Conservation (phyloP, 306 rosid genomes). For the Glycyrrhiza uralensis region DNA sequence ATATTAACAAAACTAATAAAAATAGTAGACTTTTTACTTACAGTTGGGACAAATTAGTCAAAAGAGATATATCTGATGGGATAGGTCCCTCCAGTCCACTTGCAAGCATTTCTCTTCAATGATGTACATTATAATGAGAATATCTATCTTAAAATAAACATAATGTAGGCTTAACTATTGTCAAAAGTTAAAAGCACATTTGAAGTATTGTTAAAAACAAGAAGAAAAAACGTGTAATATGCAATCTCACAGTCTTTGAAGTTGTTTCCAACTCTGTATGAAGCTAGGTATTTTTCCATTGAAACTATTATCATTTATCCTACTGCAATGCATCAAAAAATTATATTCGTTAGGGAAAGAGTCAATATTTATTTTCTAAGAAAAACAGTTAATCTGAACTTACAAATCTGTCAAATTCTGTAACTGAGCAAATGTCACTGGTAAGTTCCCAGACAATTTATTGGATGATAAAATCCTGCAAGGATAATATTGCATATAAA, state of each 20-base stretch:
- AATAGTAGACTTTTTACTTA: slow-evolving; percentile 44
- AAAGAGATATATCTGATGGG: slow-evolving; percentile 58
- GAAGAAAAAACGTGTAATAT: neutral
- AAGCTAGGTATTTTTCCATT: slow-evolving; percentile 66
- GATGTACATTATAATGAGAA: slow-evolving; percentile 29
- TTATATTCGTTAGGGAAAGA: slow-evolving; percentile 3
- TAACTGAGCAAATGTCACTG: slow-evolving; percentile 48
- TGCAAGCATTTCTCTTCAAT: slow-evolving; percentile 72
- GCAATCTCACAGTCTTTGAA: slow-evolving; percentile 64
- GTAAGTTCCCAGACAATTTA: slow-evolving; percentile 63
- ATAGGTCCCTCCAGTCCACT: slow-evolving; percentile 92
- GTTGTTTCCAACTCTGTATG: slow-evolving; percentile 67
- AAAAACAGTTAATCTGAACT: slow-evolving; percentile 23
- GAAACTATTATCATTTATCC: slow-evolving; percentile 76
- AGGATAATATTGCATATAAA: slow-evolving; percentile 9
- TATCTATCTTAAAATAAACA: neutral
- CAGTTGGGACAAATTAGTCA: slow-evolving; percentile 53
- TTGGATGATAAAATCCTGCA: slow-evolving; percentile 77
- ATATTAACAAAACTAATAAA: neutral
- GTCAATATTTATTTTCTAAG: neutral
- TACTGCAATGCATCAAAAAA: slow-evolving; percentile 51
- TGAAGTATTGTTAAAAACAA: slow-evolving; percentile 14
- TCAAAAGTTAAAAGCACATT: neutral
- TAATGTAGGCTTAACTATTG: neutral
- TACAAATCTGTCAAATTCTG: slow-evolving; percentile 64